A percentile compares a stretch with the other conserved stretches of the same genome.
Evolutionary conservation across 2,329 filamentous ascomycete species (phyloP).

Genomic region (Didymosphaeria variabile): DNA sequence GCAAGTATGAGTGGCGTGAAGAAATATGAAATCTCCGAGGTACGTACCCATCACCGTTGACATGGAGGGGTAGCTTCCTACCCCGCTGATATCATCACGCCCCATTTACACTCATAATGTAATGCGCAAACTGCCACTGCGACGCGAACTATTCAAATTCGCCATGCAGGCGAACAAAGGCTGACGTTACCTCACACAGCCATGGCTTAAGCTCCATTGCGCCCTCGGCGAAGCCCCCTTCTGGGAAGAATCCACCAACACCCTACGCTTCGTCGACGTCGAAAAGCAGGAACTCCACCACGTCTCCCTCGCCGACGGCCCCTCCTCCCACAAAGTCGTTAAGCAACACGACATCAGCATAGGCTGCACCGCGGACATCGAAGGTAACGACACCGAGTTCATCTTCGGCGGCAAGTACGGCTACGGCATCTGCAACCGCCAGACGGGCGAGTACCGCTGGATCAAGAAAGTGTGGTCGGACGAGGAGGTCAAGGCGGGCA

Average conservation of each 20-base stretch:
- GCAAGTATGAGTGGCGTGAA: slow-evolving; percentile 41
- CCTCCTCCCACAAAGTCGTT: slow-evolving; percentile 64
- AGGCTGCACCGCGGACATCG: slow-evolving; percentile 77
- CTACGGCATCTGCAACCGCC: slow-evolving; percentile 77
- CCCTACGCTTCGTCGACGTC: slow-evolving; percentile 83
- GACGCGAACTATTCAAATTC: not conserved
- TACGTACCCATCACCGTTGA: slow-evolving; percentile 31
- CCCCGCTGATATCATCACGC: slow-evolving; percentile 36
- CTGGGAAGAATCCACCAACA: slow-evolving; percentile 72
- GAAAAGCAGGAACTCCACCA: slow-evolving; percentile 77
- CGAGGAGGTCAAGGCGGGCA: slow-evolving; percentile 55
- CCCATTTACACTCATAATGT: not conserved
- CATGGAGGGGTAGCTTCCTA: slow-evolving; percentile 37
- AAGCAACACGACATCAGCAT: slow-evolving; percentile 65
- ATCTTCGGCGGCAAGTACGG: slow-evolving; percentile 83
- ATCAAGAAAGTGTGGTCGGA: slow-evolving; percentile 66
- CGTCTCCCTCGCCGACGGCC: slow-evolving; percentile 71
- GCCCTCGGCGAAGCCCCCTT: slow-evolving; percentile 77
- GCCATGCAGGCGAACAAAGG: not conserved
- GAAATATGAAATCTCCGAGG: slow-evolving; percentile 48
- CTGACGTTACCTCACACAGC: slow-evolving; percentile 35
- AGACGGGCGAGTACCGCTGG: slow-evolving; percentile 64
- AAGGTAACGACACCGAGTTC: slow-evolving; percentile 73
- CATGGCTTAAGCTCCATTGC: slow-evolving; percentile 70
- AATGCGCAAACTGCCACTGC: not conserved